Conservation (phyloP, 2,329 filamentous ascomycete species). For the Thielaviopsis musarum region DNA sequence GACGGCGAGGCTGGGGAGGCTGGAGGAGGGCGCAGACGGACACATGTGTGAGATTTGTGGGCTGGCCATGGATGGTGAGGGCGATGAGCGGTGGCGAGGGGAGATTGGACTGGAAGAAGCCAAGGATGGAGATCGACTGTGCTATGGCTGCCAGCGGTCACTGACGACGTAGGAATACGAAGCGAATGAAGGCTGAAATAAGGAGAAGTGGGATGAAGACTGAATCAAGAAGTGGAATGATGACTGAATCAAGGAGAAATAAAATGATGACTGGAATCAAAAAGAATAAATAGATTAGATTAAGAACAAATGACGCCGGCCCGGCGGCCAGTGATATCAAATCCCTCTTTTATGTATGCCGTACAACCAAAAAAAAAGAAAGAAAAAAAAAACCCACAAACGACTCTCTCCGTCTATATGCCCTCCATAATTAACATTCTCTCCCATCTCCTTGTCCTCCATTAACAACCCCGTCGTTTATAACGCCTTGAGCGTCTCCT, state of each 20-base stretch:
- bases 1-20: conserved; percentile 56
- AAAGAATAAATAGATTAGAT: neutral
- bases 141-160: conserved; percentile 60
- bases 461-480: conserved; percentile 10
- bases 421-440: neutral
- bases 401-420: conserved; percentile 7
- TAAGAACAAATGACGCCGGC: neutral
- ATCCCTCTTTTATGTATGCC: neutral
- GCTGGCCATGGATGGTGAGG: conserved; percentile 44
- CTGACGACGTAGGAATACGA: neutral
- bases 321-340: neutral
- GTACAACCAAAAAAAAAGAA: neutral
- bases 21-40: conserved; percentile 19
- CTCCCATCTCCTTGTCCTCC: neutral
- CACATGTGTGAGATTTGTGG: conserved; percentile 30
- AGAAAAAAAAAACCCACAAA: neutral
- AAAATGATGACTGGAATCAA: conserved; percentile 7
- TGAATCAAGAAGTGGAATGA: conserved; percentile 9
- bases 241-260: too few relatives aligned
- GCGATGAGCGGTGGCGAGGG: conserved; percentile 46
- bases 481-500: conserved; percentile 19
- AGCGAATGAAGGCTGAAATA: neutral
- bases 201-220: conserved; percentile 8
- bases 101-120: conserved; percentile 34
- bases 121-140: conserved; percentile 32